A percentile compares a stretch with the other conserved stretches of the same genome.
Conservation (phyloP, 768 basidiomycete genomes). For the Lactarius indigo region DNA sequence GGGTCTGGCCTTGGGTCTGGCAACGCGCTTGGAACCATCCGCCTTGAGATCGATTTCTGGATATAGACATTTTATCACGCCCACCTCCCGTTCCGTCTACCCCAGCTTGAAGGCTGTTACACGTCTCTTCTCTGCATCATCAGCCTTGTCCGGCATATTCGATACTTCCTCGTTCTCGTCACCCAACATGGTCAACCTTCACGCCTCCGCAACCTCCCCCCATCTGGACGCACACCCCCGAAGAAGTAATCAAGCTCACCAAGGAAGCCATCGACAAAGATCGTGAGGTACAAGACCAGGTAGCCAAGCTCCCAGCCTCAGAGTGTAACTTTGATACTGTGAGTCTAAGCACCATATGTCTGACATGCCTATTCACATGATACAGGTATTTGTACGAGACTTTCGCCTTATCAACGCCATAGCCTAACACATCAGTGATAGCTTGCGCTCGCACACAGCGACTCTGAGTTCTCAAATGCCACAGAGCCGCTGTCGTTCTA, state of each 20-base stretch:
- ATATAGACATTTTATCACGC: conserved; percentile 9
- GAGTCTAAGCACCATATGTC: conserved; percentile 28
- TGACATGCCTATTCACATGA: conserved; percentile 29
- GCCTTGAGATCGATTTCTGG: conserved; percentile 13
- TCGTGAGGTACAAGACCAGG: conserved; percentile 51
- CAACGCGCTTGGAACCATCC: conserved; percentile 13
- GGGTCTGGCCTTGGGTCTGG: conserved; percentile 11
- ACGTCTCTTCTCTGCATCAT: conserved; percentile 12
- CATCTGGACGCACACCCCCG: conserved; percentile 61
- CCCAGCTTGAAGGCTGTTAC: neutral
- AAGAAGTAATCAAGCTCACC: conserved; percentile 54
- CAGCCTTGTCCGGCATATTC: conserved; percentile 12
- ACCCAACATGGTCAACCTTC: conserved; percentile 46
- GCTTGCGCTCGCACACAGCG: conserved; percentile 57
- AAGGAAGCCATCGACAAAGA: conserved; percentile 57
- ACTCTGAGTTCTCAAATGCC: conserved; percentile 48
- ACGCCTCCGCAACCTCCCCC: conserved; percentile 65
- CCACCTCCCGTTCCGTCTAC: neutral
- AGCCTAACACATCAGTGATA: conserved; percentile 33
- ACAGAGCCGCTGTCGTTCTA: conserved; percentile 71
- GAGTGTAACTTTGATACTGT: conserved; percentile 68
- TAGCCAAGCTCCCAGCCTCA: conserved; percentile 54
- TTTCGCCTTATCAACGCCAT: conserved; percentile 13
- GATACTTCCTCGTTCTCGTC: neutral
- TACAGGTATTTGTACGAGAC: conserved; percentile 63